Evolutionary conservation across 2,329 filamentous ascomycete genomes (phyloP), one percentile per base, ranked within the genome.

Genomic region (Aspergillus uvarum): DNA sequence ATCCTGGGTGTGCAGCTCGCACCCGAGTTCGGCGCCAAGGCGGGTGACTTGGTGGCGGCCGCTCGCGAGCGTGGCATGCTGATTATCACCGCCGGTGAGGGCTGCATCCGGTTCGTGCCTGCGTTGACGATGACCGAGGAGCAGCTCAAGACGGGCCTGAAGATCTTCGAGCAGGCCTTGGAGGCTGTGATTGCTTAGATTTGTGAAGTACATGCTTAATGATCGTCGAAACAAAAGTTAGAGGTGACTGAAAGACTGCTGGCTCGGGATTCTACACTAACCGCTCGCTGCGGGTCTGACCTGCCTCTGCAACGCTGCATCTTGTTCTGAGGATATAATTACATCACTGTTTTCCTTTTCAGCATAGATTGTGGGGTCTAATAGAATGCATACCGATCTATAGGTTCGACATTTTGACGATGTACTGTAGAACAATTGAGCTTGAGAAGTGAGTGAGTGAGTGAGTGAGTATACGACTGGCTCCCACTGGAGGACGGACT

Each of bases 51-150:
- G 61, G 83, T 99, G 62, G 92, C 89, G 65, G 93, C 92, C 11
- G 92, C 93, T 19, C 83, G 95, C 62, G 92, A 98, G 80, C 84
- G 92, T 61, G 95, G 95, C 0, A 76, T 99, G 70, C 76, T 99
- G 60, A 82, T 99, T 61, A 97, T 99, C 71, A 97, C 92, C 1
- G 94, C 92, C 29, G 95, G 95, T 1, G 92, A 88, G 31, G 96
- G 98, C 73, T 97, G 93, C 8, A 78, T 99, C 67, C 84, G 95
- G 51, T 96, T 99, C 69, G 92, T 98, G 59, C 95, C 95, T 32
- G 90, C 91, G 62, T 79, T 99, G 71, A 87, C 88, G 5, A 90
- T 99, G 59, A 89, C 86, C 0, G 87, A 91, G 67, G 85, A 84
- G 26, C 90, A 97, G 82, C 95, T 98, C 65, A 81, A 87, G 66